Evolutionary conservation across 1,284 basidiomycete genomes (phyloP), one percentile per base, ranked within the genome.

Genomic region (Ganoderma leucocontextum): DNA sequence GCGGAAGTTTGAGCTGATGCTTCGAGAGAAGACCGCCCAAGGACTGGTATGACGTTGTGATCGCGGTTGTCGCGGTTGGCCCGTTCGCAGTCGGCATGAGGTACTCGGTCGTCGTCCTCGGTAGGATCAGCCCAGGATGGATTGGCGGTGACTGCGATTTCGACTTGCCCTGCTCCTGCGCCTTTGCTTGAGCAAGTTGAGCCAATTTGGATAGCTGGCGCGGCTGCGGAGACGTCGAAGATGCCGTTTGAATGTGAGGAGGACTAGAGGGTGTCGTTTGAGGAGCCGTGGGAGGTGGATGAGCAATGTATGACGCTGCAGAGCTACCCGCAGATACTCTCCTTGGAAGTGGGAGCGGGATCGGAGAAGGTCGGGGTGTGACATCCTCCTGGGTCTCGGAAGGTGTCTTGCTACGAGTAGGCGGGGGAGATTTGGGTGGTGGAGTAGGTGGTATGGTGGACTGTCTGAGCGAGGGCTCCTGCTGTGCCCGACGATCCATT

Each of bases 21-120:
- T 68, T 79, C 17, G 73, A 70, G 49, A 72, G 76, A 22, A 88
- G 82, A 71, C 84, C 88, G 74, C 85, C 86, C 47, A 90, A 81
- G 10, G 87, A 87, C 70, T 90, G 89, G 71, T 92, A 93, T 0
- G 90, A 89, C 1, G 92, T 94, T 0, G 91, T 93, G 74, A 93
- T 94, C 1, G 91, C 91, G 15, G 92, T 93, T 0, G 91, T 93
- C 15, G 88, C 91, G 17, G 90, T 89, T 2, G 90, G 80, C 0
- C 91, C 91, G 74, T 93, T 94, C 9, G 90, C 90, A 53, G 91
- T 90, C 0, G 91, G 92, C 15, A 86, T 90, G 9, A 93, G 79
- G 76, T 90, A 92, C 75, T 93, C 87, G 4, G 92, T 93, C 53
- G 74, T 76, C 12, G 78, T 74, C 19, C 75, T 70, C 6, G 75